Evolutionary conservation across 2,329 filamentous ascomycete species (phyloP).

Genomic region (Fusarium sp.): DNA sequence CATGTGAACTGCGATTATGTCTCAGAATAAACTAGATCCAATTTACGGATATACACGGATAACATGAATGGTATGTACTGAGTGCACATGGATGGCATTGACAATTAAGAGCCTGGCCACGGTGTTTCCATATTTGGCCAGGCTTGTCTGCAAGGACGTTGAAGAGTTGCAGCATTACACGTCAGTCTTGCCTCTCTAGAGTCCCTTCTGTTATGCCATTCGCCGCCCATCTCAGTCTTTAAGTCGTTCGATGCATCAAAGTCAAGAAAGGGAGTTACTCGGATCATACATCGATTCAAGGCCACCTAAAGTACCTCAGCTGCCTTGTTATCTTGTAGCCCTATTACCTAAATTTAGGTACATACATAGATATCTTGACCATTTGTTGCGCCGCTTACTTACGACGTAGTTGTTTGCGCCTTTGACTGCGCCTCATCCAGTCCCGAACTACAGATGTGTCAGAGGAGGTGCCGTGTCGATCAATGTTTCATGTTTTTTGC

Average conservation of each 20-base stretch:
- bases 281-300: neutral
- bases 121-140: conserved; percentile 39
- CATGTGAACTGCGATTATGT: conserved; percentile 9
- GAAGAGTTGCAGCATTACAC: conserved; percentile 33
- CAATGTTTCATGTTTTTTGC: conserved; percentile 40
- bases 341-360: neutral
- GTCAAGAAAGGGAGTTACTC: neutral
- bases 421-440: conserved; percentile 23
- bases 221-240: neutral
- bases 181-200: conserved; percentile 32
- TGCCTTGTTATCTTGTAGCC: neutral
- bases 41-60: no score
- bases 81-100: conserved; percentile 15
- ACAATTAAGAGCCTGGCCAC: neutral
- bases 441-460: conserved; percentile 24
- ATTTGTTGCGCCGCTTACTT: neutral
- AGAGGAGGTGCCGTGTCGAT: conserved; percentile 36
- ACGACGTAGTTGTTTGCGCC: neutral
- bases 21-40: conserved; percentile 1
- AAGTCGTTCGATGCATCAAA: neutral
- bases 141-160: conserved; percentile 21
- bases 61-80: neutral
- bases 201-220: conserved; percentile 5
- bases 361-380: neutral
- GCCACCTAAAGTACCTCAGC: neutral